Percentiles rank a stretch among this genome's conserved stretches.
Conservation (phyloP, 768 basidiomycete genomes). For the Boletus sensibilis region DNA sequence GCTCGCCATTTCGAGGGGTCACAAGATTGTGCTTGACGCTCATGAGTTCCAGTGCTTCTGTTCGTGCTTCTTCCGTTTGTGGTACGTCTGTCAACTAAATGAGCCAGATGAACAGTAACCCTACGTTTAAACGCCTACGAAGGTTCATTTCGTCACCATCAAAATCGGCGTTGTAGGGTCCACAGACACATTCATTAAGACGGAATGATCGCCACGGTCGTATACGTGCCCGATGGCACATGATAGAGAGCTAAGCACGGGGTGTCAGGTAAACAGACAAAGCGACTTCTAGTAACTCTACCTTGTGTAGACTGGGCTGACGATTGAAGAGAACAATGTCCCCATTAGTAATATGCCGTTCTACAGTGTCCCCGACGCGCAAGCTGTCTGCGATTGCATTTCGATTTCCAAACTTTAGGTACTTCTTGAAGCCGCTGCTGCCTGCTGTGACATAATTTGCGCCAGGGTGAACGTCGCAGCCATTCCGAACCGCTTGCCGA, state of each 20-base stretch:
- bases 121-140: slow-evolving; percentile 52
- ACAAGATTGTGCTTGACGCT: slow-evolving; percentile 95
- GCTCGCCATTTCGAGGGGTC: slow-evolving; percentile 97
- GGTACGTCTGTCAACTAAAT: slow-evolving; percentile 71
- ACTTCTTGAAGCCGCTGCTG: slow-evolving; percentile 80
- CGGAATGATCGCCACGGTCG: slow-evolving; percentile 97
- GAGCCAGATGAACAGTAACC: not conserved
- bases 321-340: slow-evolving; percentile 98
- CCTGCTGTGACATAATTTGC: slow-evolving; percentile 91
- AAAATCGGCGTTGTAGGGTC: slow-evolving; percentile 98
- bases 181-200: slow-evolving; percentile 98
- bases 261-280: slow-evolving; percentile 2
- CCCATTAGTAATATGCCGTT: slow-evolving; percentile 91
- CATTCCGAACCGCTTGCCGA: slow-evolving; percentile 78
- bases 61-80: slow-evolving; percentile 97
- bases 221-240: slow-evolving; percentile 97
- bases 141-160: slow-evolving; percentile 99
- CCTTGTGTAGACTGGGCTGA: slow-evolving; percentile 97
- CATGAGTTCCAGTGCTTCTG: slow-evolving; percentile 97
- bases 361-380: slow-evolving; percentile 87
- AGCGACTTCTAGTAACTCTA: slow-evolving; percentile 26
- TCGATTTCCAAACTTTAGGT: slow-evolving; percentile 83
- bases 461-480: slow-evolving; percentile 88
- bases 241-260: slow-evolving; percentile 80
- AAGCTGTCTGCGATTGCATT: slow-evolving; percentile 78